Conservation (phyloP, 192 early-diverging fungal genomes). For the Diversispora eburnea region DNA sequence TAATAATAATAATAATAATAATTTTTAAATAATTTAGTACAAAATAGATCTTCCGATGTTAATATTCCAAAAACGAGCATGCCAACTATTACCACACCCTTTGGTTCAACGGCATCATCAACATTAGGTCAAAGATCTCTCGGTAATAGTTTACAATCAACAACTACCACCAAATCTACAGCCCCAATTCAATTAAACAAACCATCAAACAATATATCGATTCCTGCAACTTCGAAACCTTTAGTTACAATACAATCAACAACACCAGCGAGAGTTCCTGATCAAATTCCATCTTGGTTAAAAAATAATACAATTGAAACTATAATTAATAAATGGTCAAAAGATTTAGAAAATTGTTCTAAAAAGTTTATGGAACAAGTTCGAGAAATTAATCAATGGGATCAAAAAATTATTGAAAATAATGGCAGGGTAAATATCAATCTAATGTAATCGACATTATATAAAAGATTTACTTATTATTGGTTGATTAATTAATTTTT, state of each 20-base stretch:
- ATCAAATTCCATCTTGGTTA: conserved; percentile 53
- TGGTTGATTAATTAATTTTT: too few species aligned
- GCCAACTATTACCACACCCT: background rate
- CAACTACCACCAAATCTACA: background rate
- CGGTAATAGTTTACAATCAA: too few species aligned
- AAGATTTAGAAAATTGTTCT: conserved; percentile 72
- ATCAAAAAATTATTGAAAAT: conserved; percentile 81
- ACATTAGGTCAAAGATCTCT: too few species aligned
- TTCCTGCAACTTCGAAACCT: conserved; percentile 9
- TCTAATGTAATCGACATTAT: background rate
- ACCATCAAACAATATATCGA: background rate
- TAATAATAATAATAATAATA: too few species aligned
- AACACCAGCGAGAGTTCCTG: conserved; percentile 33
- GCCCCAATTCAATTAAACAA: background rate
- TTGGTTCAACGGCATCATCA: background rate
- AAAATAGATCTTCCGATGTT: too few species aligned
- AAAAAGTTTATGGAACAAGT: conserved; percentile 86
- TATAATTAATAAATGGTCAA: conserved; percentile 86
- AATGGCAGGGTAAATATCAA: conserved; percentile 58
- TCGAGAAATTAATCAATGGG: conserved; percentile 78
- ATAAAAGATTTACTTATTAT: too few species aligned
- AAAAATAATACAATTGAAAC: conserved; percentile 89
- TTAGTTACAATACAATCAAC: conserved; percentile 34
- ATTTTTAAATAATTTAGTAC: too few species aligned
- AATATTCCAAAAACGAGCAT: too few species aligned